Percentiles rank a stretch among this genome's conserved stretches.
These are phyloP conservation scores for Cyberlindnera mississippiensis DNA, from an alignment of 805 yeast genomes.

Conservation along the genomic window DNA sequence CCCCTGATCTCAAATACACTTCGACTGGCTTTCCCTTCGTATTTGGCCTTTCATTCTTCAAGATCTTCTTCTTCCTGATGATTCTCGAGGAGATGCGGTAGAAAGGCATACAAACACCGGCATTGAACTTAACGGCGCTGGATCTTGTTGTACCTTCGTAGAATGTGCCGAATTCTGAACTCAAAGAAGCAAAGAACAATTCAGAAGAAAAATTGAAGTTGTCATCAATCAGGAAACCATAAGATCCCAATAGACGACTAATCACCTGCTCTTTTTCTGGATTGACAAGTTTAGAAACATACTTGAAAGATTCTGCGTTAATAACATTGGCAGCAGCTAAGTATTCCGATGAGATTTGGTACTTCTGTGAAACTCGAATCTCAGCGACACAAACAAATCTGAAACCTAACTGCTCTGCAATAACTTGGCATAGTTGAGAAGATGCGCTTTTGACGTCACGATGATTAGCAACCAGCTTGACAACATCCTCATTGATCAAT, in stretches of 20 bases:
- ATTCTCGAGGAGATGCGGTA: slow-evolving; percentile 40
- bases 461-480: slow-evolving; percentile 33
- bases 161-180: slow-evolving; percentile 49
- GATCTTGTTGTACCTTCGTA: slow-evolving; percentile 31
- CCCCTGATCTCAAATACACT: slow-evolving; percentile 47
- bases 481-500: slow-evolving; percentile 31
- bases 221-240: slow-evolving; percentile 26
- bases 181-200: slow-evolving; percentile 42
- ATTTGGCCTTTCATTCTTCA: slow-evolving; percentile 11
- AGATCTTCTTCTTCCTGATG: slow-evolving; percentile 34
- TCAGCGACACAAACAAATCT: slow-evolving; percentile 50
- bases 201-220: slow-evolving; percentile 27
- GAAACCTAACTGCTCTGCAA: slow-evolving; percentile 33
- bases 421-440: slow-evolving; percentile 33
- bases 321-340: slow-evolving; percentile 44
- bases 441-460: slow-evolving; percentile 46
- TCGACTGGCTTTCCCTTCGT: slow-evolving; percentile 31
- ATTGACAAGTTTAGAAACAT: slow-evolving; percentile 35
- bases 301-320: slow-evolving; percentile 41
- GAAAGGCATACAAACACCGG: slow-evolving; percentile 54
- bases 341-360: slow-evolving; percentile 36
- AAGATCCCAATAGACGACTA: slow-evolving; percentile 44
- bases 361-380: slow-evolving; percentile 45
- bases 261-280: slow-evolving; percentile 37
- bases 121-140: slow-evolving; percentile 32